Percentiles rank a stretch among this genome's conserved stretches.
Evolutionary conservation across 2,329 filamentous ascomycete genomes (phyloP).

Genomic region (Bipolaris oryzae): DNA sequence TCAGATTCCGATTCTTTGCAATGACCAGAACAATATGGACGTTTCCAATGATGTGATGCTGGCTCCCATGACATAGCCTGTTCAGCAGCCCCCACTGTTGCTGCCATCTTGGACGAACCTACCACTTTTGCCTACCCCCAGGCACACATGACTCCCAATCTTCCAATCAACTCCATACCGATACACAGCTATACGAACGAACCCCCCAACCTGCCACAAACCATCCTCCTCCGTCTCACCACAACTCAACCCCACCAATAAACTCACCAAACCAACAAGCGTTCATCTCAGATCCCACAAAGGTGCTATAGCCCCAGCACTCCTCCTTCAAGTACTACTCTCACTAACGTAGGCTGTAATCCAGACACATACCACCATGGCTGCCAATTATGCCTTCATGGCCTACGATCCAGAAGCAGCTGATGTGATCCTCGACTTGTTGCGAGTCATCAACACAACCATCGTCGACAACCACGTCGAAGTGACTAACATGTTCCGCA

Average conservation of each 20-base stretch:
- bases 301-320: not conserved
- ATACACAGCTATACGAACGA: too few species aligned
- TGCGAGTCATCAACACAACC: too few species aligned
- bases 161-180: too few species aligned
- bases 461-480: too few species aligned
- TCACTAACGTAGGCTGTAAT: not conserved
- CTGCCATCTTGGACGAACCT: not conserved
- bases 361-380: not conserved
- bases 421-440: too few species aligned
- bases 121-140: not conserved
- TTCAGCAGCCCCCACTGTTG: not conserved
- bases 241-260: not conserved
- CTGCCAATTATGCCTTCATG: too few species aligned
- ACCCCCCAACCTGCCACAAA: not conserved
- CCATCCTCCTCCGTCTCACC: too few species aligned
- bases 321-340: not conserved
- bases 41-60: constrained; percentile 31
- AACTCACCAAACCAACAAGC: not conserved
- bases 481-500: too few species aligned
- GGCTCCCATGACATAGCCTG: not conserved
- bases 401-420: too few species aligned
- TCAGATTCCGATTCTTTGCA: constrained; percentile 33
- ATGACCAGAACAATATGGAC: constrained; percentile 32
- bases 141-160: too few species aligned
- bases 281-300: too few species aligned